phyloP scores from a whole-genome alignment of 148 eudicot genomes.

The Rhododendron henanense region DNA sequence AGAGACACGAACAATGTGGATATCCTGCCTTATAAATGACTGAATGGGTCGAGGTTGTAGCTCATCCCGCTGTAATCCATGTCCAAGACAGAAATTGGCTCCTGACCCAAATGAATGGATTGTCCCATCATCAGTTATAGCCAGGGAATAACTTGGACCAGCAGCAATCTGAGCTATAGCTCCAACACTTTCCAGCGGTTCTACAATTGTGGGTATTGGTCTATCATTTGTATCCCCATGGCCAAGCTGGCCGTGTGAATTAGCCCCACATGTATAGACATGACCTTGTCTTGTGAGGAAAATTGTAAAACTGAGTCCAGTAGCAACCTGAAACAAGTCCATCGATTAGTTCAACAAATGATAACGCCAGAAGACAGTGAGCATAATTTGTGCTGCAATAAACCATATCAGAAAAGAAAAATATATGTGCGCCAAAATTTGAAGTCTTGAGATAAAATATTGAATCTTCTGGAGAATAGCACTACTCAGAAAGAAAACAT shows the following conservation, averaged over 20 bases:
- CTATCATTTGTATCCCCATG: constrained; percentile 78
- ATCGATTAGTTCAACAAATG: not conserved
- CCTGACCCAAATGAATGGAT: constrained; percentile 86
- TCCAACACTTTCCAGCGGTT: constrained; percentile 45
- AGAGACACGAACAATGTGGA: constrained; percentile 79
- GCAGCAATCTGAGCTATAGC: constrained; percentile 72
- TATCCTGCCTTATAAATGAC: constrained; percentile 65
- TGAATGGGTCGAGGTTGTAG: constrained; percentile 70
- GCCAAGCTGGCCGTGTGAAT: constrained; percentile 85
- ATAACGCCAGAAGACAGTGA: not conserved
- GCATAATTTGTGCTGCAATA: not conserved
- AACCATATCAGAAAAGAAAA: not conserved
- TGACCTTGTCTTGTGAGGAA: constrained; percentile 75
- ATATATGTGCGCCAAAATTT: not conserved
- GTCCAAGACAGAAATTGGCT: constrained; percentile 85
- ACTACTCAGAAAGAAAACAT: not conserved
- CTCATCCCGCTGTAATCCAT: constrained; percentile 84
- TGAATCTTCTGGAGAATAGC: not conserved
- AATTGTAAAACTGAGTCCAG: constrained; percentile 81
- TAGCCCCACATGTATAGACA: constrained; percentile 83
- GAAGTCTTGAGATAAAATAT: not conserved
- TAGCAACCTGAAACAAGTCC: constrained; percentile 64
- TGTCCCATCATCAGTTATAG: constrained; percentile 65
- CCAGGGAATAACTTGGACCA: constrained; percentile 80
- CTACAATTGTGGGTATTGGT: constrained; percentile 58